Conservation (phyloP, 2,329 filamentous ascomycete species). For the Scytalidium lignicola region DNA sequence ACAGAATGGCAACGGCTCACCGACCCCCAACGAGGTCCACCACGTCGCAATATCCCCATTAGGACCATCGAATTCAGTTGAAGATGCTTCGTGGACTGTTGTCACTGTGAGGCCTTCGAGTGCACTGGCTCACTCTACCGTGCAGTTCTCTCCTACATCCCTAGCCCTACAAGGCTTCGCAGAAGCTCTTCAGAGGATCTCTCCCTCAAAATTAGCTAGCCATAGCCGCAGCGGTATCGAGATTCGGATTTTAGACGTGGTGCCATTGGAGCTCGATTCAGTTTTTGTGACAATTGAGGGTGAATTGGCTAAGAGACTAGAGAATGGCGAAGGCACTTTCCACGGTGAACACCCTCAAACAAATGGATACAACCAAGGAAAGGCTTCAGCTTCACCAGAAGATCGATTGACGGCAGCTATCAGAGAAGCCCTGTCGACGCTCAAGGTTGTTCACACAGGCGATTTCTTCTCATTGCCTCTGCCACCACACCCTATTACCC, state of each 20-base stretch:
- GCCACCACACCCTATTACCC: constrained; percentile 79
- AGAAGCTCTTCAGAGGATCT: constrained; percentile 63
- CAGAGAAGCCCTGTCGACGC: constrained; percentile 65
- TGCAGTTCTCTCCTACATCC: constrained; percentile 72
- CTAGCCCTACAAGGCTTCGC: constrained; percentile 75
- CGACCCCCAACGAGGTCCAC: constrained; percentile 37
- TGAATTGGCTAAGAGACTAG: constrained; percentile 71
- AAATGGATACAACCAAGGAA: constrained; percentile 34
- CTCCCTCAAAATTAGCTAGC: constrained; percentile 69
- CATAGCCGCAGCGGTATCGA: constrained; percentile 75
- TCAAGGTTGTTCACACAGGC: constrained; percentile 76
- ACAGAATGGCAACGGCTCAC: constrained; percentile 17
- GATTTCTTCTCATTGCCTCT: constrained; percentile 76
- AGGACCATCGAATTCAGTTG: constrained; percentile 51
- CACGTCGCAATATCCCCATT: constrained; percentile 73
- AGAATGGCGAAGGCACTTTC: constrained; percentile 79
- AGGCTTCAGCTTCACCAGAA: constrained; percentile 35
- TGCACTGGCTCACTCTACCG: constrained; percentile 66
- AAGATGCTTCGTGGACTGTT: constrained; percentile 75
- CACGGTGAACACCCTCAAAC: constrained; percentile 56
- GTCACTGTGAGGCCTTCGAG: constrained; percentile 65
- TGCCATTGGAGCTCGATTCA: constrained; percentile 74
- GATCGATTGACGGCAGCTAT: constrained; percentile 61
- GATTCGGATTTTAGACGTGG: constrained; percentile 75
- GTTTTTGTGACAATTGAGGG: constrained; percentile 84